Conservation (phyloP, 2,329 filamentous ascomycete genomes). For the Juglanconis sp. region DNA sequence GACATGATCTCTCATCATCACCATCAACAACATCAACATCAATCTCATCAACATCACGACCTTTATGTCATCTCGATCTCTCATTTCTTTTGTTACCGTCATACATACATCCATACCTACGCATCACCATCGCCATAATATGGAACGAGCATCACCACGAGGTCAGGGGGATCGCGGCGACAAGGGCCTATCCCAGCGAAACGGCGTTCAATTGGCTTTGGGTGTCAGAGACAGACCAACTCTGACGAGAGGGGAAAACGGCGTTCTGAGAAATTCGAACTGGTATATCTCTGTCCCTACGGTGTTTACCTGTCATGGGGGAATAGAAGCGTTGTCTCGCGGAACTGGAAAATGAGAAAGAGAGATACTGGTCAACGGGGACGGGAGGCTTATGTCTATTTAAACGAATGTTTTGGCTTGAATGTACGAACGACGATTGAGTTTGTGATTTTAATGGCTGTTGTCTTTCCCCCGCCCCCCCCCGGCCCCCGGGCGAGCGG, state of each 20-base stretch:
- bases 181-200: not conserved
- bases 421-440: not conserved
- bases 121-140: not conserved
- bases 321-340: not conserved
- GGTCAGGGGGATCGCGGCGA: not conserved
- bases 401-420: not conserved
- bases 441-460: too few relatives aligned
- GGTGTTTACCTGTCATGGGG: not conserved
- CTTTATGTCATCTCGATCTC: not conserved
- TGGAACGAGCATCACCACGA: not conserved
- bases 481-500: not conserved
- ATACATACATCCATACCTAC: not conserved
- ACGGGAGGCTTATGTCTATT: not conserved
- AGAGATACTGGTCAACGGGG: too few relatives aligned
- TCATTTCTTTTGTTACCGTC: conserved; percentile 1
- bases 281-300: not conserved
- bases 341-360: not conserved
- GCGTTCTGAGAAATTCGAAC: not conserved
- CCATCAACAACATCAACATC: not conserved
- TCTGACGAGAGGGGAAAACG: not conserved
- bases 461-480: not conserved
- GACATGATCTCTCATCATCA: not conserved
- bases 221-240: not conserved
- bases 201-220: not conserved
- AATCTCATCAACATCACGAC: not conserved